A percentile compares a stretch with the other conserved stretches of the same genome.
These are phyloP conservation scores for Gaultheria prostrata DNA, from an alignment of 148 eudicot genomes.

Conservation along the genomic window DNA sequence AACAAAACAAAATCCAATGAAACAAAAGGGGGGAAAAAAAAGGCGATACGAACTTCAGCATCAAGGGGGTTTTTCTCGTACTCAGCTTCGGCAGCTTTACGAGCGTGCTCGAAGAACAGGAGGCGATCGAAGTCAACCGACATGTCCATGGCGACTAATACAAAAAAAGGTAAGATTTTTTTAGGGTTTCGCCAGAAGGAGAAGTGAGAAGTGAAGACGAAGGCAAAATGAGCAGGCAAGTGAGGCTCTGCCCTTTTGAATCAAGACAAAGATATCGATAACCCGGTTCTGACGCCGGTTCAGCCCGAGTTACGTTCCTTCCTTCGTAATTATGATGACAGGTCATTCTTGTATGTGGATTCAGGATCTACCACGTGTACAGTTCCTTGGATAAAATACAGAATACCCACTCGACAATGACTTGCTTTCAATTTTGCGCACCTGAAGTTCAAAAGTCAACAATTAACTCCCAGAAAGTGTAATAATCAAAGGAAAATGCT, in stretches of 20 bases:
- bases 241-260: background rate
- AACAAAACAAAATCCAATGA: background rate
- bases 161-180: background rate
- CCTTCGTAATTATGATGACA: background rate
- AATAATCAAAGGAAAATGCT: too few species aligned
- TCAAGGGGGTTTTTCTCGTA: conserved; percentile 65
- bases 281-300: background rate
- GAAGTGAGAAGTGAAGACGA: background rate
- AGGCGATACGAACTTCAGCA: conserved; percentile 48
- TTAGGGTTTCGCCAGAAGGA: conserved; percentile 5
- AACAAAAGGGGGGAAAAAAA: background rate
- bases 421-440: background rate
- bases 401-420: background rate
- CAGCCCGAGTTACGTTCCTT: background rate
- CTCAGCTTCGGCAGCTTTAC: conserved; percentile 58
- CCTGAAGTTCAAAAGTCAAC: background rate
- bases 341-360: background rate
- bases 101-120: conserved; percentile 75
- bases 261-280: background rate
- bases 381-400: background rate
- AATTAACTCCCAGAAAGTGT: background rate
- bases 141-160: conserved; percentile 49
- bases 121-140: conserved; percentile 60
- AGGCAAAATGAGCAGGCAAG: too few species aligned
- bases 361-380: background rate